Conservation (phyloP, 106 monocot genomes). For the Phalaenopsis aphrodite region DNA sequence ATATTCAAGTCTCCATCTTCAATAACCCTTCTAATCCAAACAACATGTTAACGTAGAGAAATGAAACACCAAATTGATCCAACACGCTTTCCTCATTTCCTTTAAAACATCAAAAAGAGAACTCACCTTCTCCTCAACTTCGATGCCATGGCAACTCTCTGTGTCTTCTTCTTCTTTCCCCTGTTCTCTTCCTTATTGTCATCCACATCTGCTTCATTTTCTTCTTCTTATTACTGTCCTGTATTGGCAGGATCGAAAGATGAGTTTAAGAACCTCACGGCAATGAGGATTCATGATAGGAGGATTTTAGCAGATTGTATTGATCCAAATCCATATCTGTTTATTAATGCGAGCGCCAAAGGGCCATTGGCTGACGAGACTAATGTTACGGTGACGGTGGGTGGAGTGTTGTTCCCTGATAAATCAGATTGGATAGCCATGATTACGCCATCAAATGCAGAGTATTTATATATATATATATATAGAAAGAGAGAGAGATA, state of each 20-base stretch:
- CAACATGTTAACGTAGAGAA: not conserved
- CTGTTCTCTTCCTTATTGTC: not conserved
- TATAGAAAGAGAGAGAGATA: no score
- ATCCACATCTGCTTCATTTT: not conserved
- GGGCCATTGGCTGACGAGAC: constrained; percentile 16
- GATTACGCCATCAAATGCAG: constrained; percentile 25
- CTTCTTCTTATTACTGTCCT: not conserved
- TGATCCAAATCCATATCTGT: constrained; percentile 8
- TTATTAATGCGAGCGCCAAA: not conserved
- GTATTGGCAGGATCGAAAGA: not conserved
- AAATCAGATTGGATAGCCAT: constrained; percentile 31
- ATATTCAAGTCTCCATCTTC: not conserved
- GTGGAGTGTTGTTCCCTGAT: constrained; percentile 20
- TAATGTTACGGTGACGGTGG: constrained; percentile 22
- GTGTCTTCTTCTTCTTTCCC: not conserved
- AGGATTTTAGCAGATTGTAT: constrained; percentile 16
- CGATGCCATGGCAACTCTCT: not conserved
- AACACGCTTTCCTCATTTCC: not conserved
- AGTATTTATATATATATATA: constrained; percentile 1
- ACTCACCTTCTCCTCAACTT: not conserved
- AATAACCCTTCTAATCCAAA: not conserved
- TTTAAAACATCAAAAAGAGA: not conserved
- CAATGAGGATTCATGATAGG: constrained; percentile 19
- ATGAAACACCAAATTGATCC: not conserved
- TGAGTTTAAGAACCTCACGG: constrained; percentile 9